Base-by-base conservation (phyloP, 2,329 filamentous ascomycete genomes). In the Paecilomyces niveus region DNA sequence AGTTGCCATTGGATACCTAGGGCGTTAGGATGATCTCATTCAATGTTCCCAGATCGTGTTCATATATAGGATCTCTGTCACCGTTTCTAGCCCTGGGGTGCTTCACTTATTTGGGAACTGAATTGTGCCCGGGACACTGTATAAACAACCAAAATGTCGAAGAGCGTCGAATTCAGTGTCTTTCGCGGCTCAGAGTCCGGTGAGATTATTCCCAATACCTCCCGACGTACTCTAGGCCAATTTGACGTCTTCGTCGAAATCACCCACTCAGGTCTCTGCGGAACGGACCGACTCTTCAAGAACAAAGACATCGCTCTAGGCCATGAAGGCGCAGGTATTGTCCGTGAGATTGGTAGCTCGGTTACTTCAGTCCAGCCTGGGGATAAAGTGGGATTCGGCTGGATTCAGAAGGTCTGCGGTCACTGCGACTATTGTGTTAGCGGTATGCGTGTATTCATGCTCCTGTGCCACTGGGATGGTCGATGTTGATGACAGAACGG, bases 301-400 rank as follows among this genome's bases (percentile, higher is more conserved):
- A 54, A 59, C 26, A 53, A 57, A 6, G 58, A 65, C 32, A 65
- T 67, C 45, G 70, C 58, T 2, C 75, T 84, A 29, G 82, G 82
- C 53, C 82, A 84, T 69, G 82, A 84, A 65, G 82, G 82, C 58
- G 77, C 79, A 32, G 82, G 82, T 54, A 64, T 81, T 7, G 74
- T 85, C 55, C 75, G 81, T 58, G 72, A 74, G 24, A 61, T 78
- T 29, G 82, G 82, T 6, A 77, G 78, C 11, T 68, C 68, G 21
- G 78, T 78, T 61, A 74, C 71, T 33, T 64, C 72, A 15, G 67
- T 84, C 53, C 81, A 82, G 70, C 76, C 77, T 54, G 74, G 74
- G 22, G 70, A 74, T 9, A 67, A 68, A 24, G 72, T 71, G 24
- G 74, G 72, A 54, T 76, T 70, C 56, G 73, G 74, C 29, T 75